Evolutionary conservation across 352 stramenopile species (phyloP).

Genomic region (Blastocystis sp.): DNA sequence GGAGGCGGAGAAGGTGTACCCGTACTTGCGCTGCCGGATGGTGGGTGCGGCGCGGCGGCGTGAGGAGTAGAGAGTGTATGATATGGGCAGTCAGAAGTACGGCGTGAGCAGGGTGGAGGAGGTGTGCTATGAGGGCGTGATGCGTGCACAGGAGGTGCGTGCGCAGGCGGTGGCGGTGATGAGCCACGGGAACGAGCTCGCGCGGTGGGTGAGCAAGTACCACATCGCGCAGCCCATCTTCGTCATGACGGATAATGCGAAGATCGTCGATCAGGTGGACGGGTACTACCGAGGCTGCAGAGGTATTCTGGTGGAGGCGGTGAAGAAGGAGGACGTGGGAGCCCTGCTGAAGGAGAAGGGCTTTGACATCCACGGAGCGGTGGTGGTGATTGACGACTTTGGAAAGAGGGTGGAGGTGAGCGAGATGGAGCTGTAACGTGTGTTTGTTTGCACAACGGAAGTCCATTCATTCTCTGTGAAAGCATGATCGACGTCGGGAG

Average conservation of each 20-base stretch:
- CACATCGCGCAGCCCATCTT: slow-evolving; percentile 79
- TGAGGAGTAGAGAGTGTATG: slow-evolving; percentile 30
- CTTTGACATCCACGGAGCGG: not conserved
- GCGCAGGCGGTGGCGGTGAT: slow-evolving; percentile 15
- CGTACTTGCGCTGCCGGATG: not conserved
- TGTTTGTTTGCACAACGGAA: not conserved
- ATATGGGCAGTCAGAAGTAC: slow-evolving; percentile 44
- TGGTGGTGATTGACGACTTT: slow-evolving; percentile 49
- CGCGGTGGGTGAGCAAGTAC: slow-evolving; percentile 80
- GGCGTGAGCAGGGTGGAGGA: slow-evolving; percentile 17
- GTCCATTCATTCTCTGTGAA: not conserved
- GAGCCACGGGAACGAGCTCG: slow-evolving; percentile 64
- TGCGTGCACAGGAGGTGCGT: slow-evolving; percentile 4
- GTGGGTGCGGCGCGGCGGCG: not conserved
- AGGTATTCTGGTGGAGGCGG: not conserved
- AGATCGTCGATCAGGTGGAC: slow-evolving; percentile 43
- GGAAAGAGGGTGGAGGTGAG: slow-evolving; percentile 25
- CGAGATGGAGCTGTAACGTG: not conserved
- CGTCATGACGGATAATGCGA: slow-evolving; percentile 76
- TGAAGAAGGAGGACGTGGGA: not conserved
- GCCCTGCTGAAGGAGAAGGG: not conserved
- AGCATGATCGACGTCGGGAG: not conserved
- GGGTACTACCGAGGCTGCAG: slow-evolving; percentile 51
- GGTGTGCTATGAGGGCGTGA: slow-evolving; percentile 35
- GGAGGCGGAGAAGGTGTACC: slow-evolving; percentile 67